Evolutionary conservation across 2,329 filamentous ascomycete genomes (phyloP), one percentile per base, ranked within the genome.

Genomic region (Colletotrichum chlorophyti): DNA sequence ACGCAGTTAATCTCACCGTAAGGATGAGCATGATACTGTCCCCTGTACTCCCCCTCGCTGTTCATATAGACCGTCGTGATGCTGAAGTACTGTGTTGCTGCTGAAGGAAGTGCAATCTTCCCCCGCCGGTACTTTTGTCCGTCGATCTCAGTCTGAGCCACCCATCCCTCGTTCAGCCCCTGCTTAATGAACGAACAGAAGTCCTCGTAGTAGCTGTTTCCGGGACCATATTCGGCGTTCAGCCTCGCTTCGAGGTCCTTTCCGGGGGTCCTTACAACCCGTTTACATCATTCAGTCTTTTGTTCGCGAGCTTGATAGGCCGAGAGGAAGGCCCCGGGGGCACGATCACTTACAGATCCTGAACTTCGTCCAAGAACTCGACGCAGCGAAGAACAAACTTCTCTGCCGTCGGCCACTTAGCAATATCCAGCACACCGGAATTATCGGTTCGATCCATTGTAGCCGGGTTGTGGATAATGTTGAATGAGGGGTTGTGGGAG

Each of bases 31-130:
- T 83, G 80, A 64, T 85, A 83, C 66, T 84, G 81, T n/a, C 58
- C 53, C 6, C 12, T 35, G 64, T 79, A 83, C n/a, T 72, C 75
- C 6, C 77, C 74, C 27, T 76, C 55, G 26, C 74, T 78, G n/a
- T 83, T 74, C 76, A 85, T 83, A 65, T 83, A 85, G 15, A 85
- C 82, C 1, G 81, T 79, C 3, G 83, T 85, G 65, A 85, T 83
- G 63, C 77, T 80, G 66, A 84, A 81, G 67, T 74, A 84, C 19
- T 76, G 73, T 24, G 77, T 84, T 31, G 75, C 72, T 8, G 73
- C 69, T 2, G 68, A 74, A 1, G 82, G 83, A 5, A 76, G 62
- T 35, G 73, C 67, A 57, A 85, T 76, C 53, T 78, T 79, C 8
- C 72, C 72, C 6, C 78, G 75, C 1, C 77, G 76, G 61, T 83